Evolutionary conservation across 768 basidiomycete genomes (phyloP), one percentile per base, ranked within the genome.

Genomic region (Serendipita sp.): DNA sequence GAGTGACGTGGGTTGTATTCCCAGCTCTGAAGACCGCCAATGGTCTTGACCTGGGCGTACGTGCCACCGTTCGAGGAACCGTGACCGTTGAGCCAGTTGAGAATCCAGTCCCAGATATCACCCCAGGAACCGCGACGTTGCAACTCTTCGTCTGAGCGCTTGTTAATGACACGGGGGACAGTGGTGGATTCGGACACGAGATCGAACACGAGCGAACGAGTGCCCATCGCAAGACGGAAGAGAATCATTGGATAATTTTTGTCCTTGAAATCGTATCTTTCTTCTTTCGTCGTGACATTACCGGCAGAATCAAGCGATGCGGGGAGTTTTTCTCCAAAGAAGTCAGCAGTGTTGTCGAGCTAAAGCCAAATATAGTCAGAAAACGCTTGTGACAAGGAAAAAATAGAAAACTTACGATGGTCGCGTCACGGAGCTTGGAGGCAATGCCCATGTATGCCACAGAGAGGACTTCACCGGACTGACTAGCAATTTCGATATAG

Each of bases 361-460:
- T 52, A n/a, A 8, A n/a, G 16, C 5, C 41, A 13, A 41, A 41
- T 41, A 23, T 41, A 13, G 41, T 41, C 41, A 41, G 41, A 5
- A 13, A 5, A 41, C 13, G 18, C 48, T 52, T 5, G 10, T 34
- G 32, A 32, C 16, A 52, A 52, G 10, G 48, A 52, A n/a, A 52
- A 32, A 52, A 52, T 5, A 32, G 1, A 16, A 23, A 8, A 52
- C 48, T 1, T 52, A 52, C 63, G 46, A 73, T 66, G 7, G 72
- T 72, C 65, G 71, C 67, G 38, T 71, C 67, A 64, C 70, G 70
- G 69, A 75, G 71, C 18, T 67, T 68, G 30, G 71, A 70, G 8
- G 74, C 73, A 3, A 74, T 41, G 63, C 73, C 74, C 34, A 75
- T 58, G 65, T 75, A 75, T 15, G 74, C 71, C 15, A 74, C 68